Conservation (phyloP, 495 filamentous ascomycete species). For the Cairneyella variabilis region DNA sequence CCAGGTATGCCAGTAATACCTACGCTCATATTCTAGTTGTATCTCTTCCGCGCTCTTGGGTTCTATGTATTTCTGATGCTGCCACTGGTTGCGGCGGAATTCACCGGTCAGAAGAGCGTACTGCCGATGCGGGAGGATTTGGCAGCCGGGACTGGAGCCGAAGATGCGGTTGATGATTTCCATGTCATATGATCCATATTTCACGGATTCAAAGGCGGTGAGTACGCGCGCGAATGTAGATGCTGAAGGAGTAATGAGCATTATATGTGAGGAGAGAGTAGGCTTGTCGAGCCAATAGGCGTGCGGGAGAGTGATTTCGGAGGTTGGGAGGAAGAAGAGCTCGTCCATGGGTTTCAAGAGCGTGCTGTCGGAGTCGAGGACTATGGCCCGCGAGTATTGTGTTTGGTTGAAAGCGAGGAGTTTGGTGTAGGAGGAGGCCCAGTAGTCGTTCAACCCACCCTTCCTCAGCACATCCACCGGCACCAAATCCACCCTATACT, state of each 20-base stretch:
- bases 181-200: constrained; percentile 59
- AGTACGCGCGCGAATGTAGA: constrained; percentile 50
- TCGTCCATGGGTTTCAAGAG: constrained; percentile 67
- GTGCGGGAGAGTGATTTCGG: constrained; percentile 59
- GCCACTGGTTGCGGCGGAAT: no score
- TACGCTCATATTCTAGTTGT: no score
- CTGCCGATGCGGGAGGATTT: constrained; percentile 71
- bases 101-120: constrained; percentile 70
- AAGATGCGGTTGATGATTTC: constrained; percentile 74
- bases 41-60: background rate
- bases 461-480: background rate
- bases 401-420: constrained; percentile 68
- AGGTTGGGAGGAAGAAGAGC: constrained; percentile 64
- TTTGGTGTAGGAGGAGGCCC: constrained; percentile 65
- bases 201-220: constrained; percentile 38
- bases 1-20: no score
- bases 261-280: constrained; percentile 56
- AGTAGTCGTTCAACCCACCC: constrained; percentile 20
- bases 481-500: constrained; percentile 3
- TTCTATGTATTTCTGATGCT: constrained; percentile 42
- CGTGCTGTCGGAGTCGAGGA: constrained; percentile 65
- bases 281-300: constrained; percentile 67
- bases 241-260: constrained; percentile 61
- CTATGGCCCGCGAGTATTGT: constrained; percentile 62
- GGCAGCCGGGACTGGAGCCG: constrained; percentile 53